Evolutionary conservation across 331 rosid genomes (phyloP).

Genomic region (Pyracantha coccinea): DNA sequence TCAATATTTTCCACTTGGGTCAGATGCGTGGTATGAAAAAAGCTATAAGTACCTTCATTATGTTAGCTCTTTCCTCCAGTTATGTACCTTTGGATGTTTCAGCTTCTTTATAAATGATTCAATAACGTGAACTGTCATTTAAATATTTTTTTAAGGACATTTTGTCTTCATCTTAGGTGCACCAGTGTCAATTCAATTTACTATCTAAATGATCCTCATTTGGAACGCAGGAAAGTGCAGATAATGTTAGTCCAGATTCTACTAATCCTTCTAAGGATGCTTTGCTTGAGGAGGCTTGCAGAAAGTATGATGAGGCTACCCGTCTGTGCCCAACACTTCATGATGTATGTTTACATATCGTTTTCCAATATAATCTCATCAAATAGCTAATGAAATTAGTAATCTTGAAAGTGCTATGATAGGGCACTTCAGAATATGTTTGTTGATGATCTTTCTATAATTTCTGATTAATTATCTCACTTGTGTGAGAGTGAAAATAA

Average conservation of each 20-base stretch:
- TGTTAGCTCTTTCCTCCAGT: neutral
- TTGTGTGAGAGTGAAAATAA: neutral
- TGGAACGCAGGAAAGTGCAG: slow-evolving; percentile 93
- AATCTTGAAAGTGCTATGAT: neutral
- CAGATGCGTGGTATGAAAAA: slow-evolving; percentile 7
- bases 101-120: neutral
- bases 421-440: neutral
- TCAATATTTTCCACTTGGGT: neutral
- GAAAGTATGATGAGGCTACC: slow-evolving; percentile 95
- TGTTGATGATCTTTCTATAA: neutral
- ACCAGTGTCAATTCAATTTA: neutral
- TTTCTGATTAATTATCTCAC: neutral
- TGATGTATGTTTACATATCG: slow-evolving; percentile 61
- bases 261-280: slow-evolving; percentile 95
- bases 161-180: neutral
- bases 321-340: slow-evolving; percentile 89
- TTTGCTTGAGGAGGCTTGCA: slow-evolving; percentile 99
- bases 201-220: slow-evolving; percentile 8
- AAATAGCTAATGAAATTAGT: neutral
- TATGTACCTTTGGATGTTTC: neutral
- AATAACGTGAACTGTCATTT: neutral
- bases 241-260: slow-evolving; percentile 88
- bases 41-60: neutral
- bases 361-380: slow-evolving; percentile 7
- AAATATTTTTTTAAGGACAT: neutral